Conservation (phyloP, 1,139 yeast species). For the Kodamaea alishanica region DNA sequence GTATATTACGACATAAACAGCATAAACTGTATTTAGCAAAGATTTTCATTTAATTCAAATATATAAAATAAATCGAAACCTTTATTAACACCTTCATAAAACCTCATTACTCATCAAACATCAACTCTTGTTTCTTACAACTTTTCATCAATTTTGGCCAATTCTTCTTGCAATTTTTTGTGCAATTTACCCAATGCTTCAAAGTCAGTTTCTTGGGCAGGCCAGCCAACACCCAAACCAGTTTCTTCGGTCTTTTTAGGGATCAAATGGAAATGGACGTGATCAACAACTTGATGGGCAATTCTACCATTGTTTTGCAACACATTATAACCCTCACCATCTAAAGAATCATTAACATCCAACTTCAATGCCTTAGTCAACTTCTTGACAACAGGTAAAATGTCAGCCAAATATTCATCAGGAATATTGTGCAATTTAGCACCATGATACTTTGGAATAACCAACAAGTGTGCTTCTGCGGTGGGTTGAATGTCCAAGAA, state of each 20-base stretch:
- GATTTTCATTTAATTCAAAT: background rate
- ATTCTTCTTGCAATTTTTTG: slow-evolving; percentile 53
- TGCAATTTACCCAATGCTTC: slow-evolving; percentile 66
- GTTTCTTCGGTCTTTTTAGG: slow-evolving; percentile 71
- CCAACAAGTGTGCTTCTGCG: slow-evolving; percentile 78
- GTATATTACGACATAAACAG: background rate
- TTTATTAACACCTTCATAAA: background rate
- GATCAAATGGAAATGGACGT: slow-evolving; percentile 93
- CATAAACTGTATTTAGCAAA: background rate
- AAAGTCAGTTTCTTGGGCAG: slow-evolving; percentile 72
- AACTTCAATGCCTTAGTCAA: slow-evolving; percentile 68
- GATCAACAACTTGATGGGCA: slow-evolving; percentile 93
- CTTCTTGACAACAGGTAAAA: slow-evolving; percentile 83
- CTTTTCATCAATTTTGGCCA: slow-evolving; percentile 33
- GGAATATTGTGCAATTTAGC: slow-evolving; percentile 89
- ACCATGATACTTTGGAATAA: slow-evolving; percentile 91
- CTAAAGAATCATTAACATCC: slow-evolving; percentile 53
- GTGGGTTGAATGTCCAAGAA: slow-evolving; percentile 93
- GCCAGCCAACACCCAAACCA: slow-evolving; percentile 91
- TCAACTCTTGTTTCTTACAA: slow-evolving; percentile 16
- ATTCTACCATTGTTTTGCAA: slow-evolving; percentile 90
- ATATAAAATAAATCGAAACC: background rate
- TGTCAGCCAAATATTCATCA: slow-evolving; percentile 80
- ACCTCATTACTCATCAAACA: background rate
- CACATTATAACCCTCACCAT: slow-evolving; percentile 80